Conservation (phyloP, 345 rosid genomes). For the Orychophragmus violaceus region DNA sequence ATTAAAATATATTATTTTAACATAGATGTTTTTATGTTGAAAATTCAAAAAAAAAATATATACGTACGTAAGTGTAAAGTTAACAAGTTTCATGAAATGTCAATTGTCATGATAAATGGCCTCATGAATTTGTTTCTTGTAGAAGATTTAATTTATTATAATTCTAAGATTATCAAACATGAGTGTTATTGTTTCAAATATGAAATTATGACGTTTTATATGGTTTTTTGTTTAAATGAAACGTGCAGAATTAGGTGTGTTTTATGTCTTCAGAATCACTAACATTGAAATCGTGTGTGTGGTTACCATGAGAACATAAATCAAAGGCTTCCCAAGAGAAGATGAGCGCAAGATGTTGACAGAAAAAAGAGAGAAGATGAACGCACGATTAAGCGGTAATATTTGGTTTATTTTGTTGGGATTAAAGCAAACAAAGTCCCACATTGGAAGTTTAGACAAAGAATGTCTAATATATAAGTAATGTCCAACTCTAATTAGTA, state of each 20-base stretch:
- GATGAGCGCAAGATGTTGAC: too few species aligned
- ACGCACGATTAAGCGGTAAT: neutral
- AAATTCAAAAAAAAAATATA: neutral
- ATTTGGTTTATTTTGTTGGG: too few species aligned
- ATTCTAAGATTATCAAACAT: neutral
- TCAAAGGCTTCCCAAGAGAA: neutral
- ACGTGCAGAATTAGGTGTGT: neutral
- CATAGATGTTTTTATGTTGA: too few species aligned
- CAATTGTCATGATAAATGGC: too few species aligned
- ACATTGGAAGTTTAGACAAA: too few species aligned
- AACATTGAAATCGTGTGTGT: too few species aligned
- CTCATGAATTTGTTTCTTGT: neutral
- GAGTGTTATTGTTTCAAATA: neutral
- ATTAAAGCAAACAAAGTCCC: too few species aligned
- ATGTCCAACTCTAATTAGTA: too few species aligned
- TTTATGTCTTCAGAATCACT: neutral
- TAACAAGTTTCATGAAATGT: neutral
- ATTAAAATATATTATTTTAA: too few species aligned
- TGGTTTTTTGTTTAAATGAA: neutral
- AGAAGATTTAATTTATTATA: neutral
- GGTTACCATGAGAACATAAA: too few species aligned
- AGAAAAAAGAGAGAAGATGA: too few species aligned
- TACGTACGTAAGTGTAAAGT: neutral
- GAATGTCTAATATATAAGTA: too few species aligned
- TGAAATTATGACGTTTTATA: neutral